Conservation (phyloP, 768 basidiomycete genomes). For the Cystofilobasidium macerans region DNA sequence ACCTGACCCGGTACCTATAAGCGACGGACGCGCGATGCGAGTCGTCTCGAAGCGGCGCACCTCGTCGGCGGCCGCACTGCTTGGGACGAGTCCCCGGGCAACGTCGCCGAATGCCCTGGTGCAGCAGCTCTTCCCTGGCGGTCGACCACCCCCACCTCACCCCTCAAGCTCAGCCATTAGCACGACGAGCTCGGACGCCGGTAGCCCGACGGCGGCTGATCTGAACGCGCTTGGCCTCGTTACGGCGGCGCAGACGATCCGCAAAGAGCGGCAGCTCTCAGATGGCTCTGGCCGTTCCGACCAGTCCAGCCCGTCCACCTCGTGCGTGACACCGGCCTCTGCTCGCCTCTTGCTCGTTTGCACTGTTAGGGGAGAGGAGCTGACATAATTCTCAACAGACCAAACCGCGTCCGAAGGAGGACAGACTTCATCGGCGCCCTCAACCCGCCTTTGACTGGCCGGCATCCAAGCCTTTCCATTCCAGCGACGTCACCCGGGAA, state of each 20-base stretch:
- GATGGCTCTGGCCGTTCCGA: slow-evolving; percentile 7
- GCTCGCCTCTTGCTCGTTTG: too few species aligned
- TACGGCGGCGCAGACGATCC: not conserved
- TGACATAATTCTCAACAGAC: too few species aligned
- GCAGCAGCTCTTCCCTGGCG: not conserved
- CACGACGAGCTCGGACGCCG: slow-evolving; percentile 9
- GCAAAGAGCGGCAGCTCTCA: slow-evolving; percentile 18
- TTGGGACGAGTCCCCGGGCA: not conserved
- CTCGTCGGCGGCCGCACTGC: not conserved
- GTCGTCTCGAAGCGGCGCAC: slow-evolving; percentile 8
- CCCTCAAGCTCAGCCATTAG: not conserved
- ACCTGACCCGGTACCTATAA: not conserved
- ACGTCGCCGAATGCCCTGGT: slow-evolving; percentile 8
- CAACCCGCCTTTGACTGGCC: not conserved
- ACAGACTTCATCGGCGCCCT: slow-evolving; percentile 16
- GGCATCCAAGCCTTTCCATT: slow-evolving; percentile 7
- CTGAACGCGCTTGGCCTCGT: slow-evolving; percentile 12
- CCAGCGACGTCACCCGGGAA: slow-evolving; percentile 6
- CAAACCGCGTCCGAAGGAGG: slow-evolving; percentile 19
- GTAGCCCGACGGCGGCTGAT: slow-evolving; percentile 4
- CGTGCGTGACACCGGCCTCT: too few species aligned
- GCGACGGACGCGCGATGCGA: not conserved
- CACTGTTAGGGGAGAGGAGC: too few species aligned
- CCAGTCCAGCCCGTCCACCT: slow-evolving; percentile 10
- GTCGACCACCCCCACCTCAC: not conserved